phyloP scores from a whole-genome alignment of 208 protist genomes.

The Herpetomonas samuelpessoai region DNA sequence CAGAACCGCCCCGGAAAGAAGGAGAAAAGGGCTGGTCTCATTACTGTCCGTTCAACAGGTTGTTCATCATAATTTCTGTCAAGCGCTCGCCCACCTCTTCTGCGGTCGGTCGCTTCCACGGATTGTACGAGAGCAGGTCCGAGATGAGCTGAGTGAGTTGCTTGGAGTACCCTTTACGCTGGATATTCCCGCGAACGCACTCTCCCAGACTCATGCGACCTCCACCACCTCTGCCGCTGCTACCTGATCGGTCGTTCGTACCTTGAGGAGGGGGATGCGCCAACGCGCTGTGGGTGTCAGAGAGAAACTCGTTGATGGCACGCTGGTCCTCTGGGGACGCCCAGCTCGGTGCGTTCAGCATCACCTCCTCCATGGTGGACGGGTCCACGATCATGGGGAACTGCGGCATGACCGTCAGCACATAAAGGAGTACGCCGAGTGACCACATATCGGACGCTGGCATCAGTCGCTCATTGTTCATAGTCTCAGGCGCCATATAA shows the following conservation, averaged over 20 bases:
- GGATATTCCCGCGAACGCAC: constrained; percentile 36
- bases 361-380: constrained; percentile 33
- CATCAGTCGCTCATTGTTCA: constrained; percentile 52
- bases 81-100: constrained; percentile 29
- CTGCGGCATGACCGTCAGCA: constrained; percentile 67
- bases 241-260: neutral
- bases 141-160: constrained; percentile 45
- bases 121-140: constrained; percentile 58
- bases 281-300: constrained; percentile 10
- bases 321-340: constrained; percentile 39
- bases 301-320: constrained; percentile 28
- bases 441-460: constrained; percentile 80
- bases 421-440: constrained; percentile 76
- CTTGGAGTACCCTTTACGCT: constrained; percentile 40
- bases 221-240: constrained; percentile 3
- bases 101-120: constrained; percentile 45
- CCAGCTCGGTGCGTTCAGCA: constrained; percentile 66
- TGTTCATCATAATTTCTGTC: constrained; percentile 51
- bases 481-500: constrained; percentile 79
- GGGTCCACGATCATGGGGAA: constrained; percentile 72
- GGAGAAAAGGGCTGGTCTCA: no score
- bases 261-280: constrained; percentile 7
- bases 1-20: no score
- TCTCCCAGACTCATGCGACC: constrained; percentile 29
- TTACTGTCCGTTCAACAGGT: no score